These are phyloP conservation scores for Passiflora organensis DNA, from an alignment of 345 rosid species.

Conservation along the genomic window DNA sequence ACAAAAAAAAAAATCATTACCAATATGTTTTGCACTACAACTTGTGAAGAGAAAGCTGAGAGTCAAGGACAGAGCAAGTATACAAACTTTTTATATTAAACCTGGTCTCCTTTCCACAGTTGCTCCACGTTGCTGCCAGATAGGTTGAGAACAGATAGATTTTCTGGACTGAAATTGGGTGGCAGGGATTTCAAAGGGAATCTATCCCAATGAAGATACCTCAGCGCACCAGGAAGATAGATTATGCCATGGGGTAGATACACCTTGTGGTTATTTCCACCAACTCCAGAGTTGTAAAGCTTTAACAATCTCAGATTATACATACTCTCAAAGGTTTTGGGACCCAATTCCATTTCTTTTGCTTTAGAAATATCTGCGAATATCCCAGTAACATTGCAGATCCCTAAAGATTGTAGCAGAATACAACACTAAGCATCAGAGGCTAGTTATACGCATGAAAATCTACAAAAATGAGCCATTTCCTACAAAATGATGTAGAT, in stretches of 20 bases:
- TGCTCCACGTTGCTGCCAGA: too few species aligned
- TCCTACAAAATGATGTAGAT: too few species aligned
- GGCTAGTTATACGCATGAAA: too few species aligned
- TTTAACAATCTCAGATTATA: constrained; percentile 6
- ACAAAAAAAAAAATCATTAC: too few species aligned
- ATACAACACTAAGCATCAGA: too few species aligned
- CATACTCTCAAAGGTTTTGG: constrained; percentile 9
- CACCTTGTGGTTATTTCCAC: neutral
- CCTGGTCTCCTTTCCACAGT: constrained; percentile 11
- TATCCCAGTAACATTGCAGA: constrained; percentile 1
- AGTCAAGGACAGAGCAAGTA: neutral
- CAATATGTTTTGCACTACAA: too few species aligned
- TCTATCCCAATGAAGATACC: constrained; percentile 15
- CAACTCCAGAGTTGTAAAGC: neutral
- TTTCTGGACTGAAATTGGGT: too few species aligned
- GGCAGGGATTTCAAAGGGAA: too few species aligned
- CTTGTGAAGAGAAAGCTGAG: neutral
- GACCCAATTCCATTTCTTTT: neutral
- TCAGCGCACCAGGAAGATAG: constrained; percentile 1
- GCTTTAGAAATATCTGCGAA: neutral
- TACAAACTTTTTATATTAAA: neutral
- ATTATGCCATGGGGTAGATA: neutral
- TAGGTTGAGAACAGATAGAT: too few species aligned
- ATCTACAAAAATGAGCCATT: too few species aligned
- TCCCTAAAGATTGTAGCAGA: neutral